Conservation (phyloP, 2,329 filamentous ascomycete species). For the Aspergillus viridinutans region DNA sequence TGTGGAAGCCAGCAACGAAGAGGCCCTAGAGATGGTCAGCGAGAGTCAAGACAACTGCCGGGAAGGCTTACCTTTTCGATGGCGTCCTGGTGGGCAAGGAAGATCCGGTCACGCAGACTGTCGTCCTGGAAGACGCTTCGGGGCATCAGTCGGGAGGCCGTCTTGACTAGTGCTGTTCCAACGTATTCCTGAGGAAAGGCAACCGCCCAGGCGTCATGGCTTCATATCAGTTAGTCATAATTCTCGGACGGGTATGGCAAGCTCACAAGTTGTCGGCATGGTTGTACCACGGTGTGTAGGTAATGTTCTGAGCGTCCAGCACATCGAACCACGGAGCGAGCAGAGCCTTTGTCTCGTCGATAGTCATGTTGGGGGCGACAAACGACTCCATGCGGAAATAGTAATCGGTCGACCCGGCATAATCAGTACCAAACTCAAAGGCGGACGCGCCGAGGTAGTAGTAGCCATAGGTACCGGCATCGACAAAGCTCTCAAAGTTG, state of each 20-base stretch:
- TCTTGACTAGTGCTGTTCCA: conserved; percentile 17
- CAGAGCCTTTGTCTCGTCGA: conserved; percentile 22
- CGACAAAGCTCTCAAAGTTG: conserved; percentile 21
- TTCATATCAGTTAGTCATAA: no score
- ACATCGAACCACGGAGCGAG: conserved; percentile 26
- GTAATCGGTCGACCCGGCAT: conserved; percentile 19
- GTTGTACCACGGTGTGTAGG: conserved; percentile 18
- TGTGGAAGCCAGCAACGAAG: conserved; percentile 20
- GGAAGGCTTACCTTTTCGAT: conserved; percentile 23
- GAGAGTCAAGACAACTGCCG: background rate
- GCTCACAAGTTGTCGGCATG: conserved; percentile 26
- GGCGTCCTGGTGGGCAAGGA: conserved; percentile 20
- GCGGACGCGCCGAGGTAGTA: conserved; percentile 31
- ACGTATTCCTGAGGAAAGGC: conserved; percentile 26
- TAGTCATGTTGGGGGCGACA: conserved; percentile 21
- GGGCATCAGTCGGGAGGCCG: conserved; percentile 34
- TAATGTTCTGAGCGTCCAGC: conserved; percentile 21
- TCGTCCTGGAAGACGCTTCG: conserved; percentile 28
- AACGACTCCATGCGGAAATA: conserved; percentile 25
- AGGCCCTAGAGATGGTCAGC: conserved; percentile 10
- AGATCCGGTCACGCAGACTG: conserved; percentile 24
- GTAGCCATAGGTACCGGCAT: conserved; percentile 31
- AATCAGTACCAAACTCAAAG: conserved; percentile 27
- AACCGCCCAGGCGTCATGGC: conserved; percentile 22
- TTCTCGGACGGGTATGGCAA: conserved; percentile 13